These are phyloP conservation scores for Populus trichocarpa DNA, from an alignment of 441 rosid species.

Conservation along the genomic window DNA sequence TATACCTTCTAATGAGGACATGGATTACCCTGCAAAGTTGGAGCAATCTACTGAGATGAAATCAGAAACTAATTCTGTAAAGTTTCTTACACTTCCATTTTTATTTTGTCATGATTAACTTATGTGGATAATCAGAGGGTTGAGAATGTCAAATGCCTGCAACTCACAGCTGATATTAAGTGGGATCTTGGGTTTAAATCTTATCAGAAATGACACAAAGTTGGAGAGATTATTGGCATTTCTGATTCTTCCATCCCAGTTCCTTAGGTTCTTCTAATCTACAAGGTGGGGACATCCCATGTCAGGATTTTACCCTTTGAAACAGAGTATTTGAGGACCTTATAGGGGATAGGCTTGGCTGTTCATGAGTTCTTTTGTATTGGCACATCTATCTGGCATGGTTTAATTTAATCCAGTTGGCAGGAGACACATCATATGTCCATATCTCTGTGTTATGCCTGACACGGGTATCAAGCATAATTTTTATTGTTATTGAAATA, in stretches of 20 bases:
- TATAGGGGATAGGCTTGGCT: background rate
- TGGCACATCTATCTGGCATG: background rate
- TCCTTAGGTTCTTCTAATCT: background rate
- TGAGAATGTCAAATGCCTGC: background rate
- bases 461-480: background rate
- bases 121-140: background rate
- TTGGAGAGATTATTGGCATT: background rate
- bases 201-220: background rate
- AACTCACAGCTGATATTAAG: background rate
- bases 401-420: background rate
- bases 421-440: background rate
- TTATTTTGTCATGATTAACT: background rate
- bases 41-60: slow-evolving; percentile 47
- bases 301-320: background rate
- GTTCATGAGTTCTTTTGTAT: background rate
- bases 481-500: background rate
- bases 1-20: slow-evolving; percentile 69
- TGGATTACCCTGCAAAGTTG: slow-evolving; percentile 92
- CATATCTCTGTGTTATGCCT: background rate
- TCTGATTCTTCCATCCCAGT: background rate
- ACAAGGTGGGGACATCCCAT: background rate
- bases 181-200: background rate
- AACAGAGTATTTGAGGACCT: background rate
- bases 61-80: slow-evolving; percentile 51
- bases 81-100: slow-evolving; percentile 9